Base-by-base conservation (phyloP, 2,329 filamentous ascomycete species). In the Aureobasidium sp. region DNA sequence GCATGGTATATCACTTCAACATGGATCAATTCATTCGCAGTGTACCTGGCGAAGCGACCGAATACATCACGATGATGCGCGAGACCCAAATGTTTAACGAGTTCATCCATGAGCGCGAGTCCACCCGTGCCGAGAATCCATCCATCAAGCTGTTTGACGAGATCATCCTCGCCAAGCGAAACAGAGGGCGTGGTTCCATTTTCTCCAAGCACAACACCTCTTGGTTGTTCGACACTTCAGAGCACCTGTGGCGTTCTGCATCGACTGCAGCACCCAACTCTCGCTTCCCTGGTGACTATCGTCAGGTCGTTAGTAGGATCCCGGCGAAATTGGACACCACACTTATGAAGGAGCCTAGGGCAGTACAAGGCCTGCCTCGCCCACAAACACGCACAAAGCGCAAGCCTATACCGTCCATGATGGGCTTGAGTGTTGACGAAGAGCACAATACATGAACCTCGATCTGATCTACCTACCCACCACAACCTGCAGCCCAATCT, bases 281-380 rank as follows among this genome's bases (percentile, higher is more conserved):
- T 29, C 77, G 77, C 54, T 79, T 79, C 63, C 78, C 82, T 21
- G 77, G 77, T 8, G 82, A 85, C 67, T 82, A 81, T 64, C 75
- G 77, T 31, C 69, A 75, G 58, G 69, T 82, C 15, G 74, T 79
- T 40, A 78, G 74, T 63, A 70, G 79, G 84, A 84, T 89, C 38
- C 94, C 94, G 5, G 85, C 89, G 8, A 92, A 89, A 69, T 81
- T 99, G 10, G 94, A 99, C 68, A 82, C 87, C 4, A 83, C 85
- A 15, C 78, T 96, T 49, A 96, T 97, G 90, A 90, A 90, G 71
- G 92, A 96, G 74, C 92, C 92, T 31, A 83, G 92, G 61, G 85
- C 89, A 64, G 93, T 96, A 40, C 90, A 95, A 71, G 92, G 92
- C 37, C 85, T 91, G n/a, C 91, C 91, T 29, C 75, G 82, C 61